A percentile compares a stretch with the other conserved stretches of the same genome.
Evolutionary conservation across 441 rosid genomes (phyloP).

Genomic region (Metrosideros polymorpha): DNA sequence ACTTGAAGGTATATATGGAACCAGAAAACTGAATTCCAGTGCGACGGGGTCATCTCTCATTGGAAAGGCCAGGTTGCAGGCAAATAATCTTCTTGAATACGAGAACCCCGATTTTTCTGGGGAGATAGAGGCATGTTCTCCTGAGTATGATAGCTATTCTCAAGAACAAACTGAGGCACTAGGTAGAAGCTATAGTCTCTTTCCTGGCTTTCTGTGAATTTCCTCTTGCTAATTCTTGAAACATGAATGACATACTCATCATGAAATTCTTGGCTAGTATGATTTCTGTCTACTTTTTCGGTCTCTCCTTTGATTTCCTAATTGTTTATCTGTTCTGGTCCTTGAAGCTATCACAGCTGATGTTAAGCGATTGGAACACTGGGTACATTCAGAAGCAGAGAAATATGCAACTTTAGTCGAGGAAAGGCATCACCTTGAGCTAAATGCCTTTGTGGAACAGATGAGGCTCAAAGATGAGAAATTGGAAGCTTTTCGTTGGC

Average conservation of each 20-base stretch:
- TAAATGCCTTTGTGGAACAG: slow-evolving; percentile 59
- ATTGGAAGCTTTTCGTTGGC: slow-evolving; percentile 58
- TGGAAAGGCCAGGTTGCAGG: slow-evolving; percentile 21
- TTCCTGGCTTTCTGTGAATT: neutral
- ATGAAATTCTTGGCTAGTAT: neutral
- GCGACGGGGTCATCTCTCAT: slow-evolving; percentile 15
- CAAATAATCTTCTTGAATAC: slow-evolving; percentile 20
- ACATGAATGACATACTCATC: neutral
- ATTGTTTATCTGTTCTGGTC: neutral
- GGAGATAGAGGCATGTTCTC: slow-evolving; percentile 25
- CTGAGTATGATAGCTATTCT: slow-evolving; percentile 25
- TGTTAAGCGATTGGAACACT: slow-evolving; percentile 38
- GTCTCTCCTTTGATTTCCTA: slow-evolving; percentile 1
- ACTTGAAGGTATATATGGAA: slow-evolving; percentile 20
- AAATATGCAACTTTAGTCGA: slow-evolving; percentile 46
- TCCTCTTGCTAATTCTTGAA: neutral
- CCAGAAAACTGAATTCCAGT: slow-evolving; percentile 1
- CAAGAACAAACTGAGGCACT: slow-evolving; percentile 25
- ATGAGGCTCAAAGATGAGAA: slow-evolving; percentile 77
- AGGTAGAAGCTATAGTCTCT: slow-evolving; percentile 25
- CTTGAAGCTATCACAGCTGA: slow-evolving; percentile 31
- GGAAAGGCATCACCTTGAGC: slow-evolving; percentile 58
- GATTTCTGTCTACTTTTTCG: neutral
- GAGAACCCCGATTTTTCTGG: slow-evolving; percentile 26
- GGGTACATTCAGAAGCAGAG: slow-evolving; percentile 54